These are phyloP conservation scores for Coccomyxa subellipsoidea DNA, from an alignment of 163 green algal species.

Conservation along the genomic window DNA sequence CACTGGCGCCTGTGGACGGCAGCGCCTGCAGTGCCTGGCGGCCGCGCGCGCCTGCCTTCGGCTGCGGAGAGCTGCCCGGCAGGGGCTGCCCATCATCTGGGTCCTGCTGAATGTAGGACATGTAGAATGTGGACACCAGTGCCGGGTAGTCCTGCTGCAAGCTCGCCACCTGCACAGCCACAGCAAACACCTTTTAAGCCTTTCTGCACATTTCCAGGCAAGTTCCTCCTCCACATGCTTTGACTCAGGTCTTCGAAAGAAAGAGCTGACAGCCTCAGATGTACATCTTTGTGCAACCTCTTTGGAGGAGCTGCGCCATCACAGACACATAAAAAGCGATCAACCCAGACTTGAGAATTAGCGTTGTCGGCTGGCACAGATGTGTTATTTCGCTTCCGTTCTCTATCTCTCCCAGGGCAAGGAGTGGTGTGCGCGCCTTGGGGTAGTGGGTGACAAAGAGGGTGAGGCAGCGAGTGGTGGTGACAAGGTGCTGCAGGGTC, in stretches of 20 bases:
- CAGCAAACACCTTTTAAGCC: background rate
- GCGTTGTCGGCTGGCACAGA: no score
- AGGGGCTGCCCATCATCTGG: background rate
- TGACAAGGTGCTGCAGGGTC: slow-evolving; percentile 71
- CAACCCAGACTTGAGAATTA: no score
- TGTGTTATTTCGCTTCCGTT: no score
- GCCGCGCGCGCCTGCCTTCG: background rate
- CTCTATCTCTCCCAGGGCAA: no score
- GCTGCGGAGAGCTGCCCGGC: background rate
- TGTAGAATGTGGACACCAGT: slow-evolving; percentile 31
- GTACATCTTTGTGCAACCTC: no score
- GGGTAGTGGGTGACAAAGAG: slow-evolving; percentile 84
- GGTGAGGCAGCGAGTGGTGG: slow-evolving; percentile 48
- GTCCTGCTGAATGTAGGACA: slow-evolving; percentile 49
- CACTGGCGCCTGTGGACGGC: background rate
- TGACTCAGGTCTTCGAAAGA: no score
- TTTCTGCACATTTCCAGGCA: background rate
- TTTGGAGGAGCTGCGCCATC: no score
- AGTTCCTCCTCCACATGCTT: no score
- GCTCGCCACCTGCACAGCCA: slow-evolving; percentile 22
- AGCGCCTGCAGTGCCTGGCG: slow-evolving; percentile 1
- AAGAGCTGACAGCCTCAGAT: no score
- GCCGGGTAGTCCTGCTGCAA: slow-evolving; percentile 26
- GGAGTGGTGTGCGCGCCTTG: slow-evolving; percentile 12
- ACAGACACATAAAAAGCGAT: no score